Evolutionary conservation across 495 filamentous ascomycete genomes (phyloP).

Genomic region (Pseudoneurospora amorphoporcata): DNA sequence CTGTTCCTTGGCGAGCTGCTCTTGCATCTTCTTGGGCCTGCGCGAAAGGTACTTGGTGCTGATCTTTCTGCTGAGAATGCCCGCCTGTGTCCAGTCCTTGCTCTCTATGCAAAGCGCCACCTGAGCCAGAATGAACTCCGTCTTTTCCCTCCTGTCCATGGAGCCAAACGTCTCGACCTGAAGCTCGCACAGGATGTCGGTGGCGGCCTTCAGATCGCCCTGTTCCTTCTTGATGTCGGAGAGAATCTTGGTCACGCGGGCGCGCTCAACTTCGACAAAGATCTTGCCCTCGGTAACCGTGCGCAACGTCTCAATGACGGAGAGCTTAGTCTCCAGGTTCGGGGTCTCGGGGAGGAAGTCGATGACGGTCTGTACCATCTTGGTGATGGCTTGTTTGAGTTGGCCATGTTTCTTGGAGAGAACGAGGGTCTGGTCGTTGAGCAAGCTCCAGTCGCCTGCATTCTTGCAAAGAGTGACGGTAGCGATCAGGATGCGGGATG

Average conservation of each 20-base stretch:
- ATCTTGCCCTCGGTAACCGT: constrained; percentile 99
- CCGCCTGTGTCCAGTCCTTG: constrained; percentile 90
- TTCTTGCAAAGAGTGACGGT: constrained; percentile 94
- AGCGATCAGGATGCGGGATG: constrained; percentile 72
- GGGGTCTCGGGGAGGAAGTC: constrained; percentile 73
- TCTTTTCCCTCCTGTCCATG: constrained; percentile 95
- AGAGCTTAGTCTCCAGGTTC: constrained; percentile 73
- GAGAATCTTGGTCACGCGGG: constrained; percentile 85
- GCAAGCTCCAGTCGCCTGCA: constrained; percentile 77
- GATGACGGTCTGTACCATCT: constrained; percentile 98
- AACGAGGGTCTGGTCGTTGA: constrained; percentile 92
- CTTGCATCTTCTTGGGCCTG: constrained; percentile 78
- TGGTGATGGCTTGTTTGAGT: constrained; percentile 96
- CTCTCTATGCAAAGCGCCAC: constrained; percentile 91
- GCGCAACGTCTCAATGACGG: constrained; percentile 85
- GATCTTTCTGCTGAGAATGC: constrained; percentile 92
- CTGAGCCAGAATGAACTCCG: constrained; percentile 94
- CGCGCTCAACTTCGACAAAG: constrained; percentile 96
- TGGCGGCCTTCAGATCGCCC: constrained; percentile 80
- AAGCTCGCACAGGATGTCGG: constrained; percentile 89
- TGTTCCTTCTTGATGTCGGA: constrained; percentile 95
- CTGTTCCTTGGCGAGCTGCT: constrained; percentile 79
- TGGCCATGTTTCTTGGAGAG: constrained; percentile 99
- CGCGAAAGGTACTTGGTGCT: constrained; percentile 82
- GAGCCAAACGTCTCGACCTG: constrained; percentile 99